These are phyloP conservation scores for Alternaria panax DNA, from an alignment of 2,329 filamentous ascomycete species.

Conservation along the genomic window DNA sequence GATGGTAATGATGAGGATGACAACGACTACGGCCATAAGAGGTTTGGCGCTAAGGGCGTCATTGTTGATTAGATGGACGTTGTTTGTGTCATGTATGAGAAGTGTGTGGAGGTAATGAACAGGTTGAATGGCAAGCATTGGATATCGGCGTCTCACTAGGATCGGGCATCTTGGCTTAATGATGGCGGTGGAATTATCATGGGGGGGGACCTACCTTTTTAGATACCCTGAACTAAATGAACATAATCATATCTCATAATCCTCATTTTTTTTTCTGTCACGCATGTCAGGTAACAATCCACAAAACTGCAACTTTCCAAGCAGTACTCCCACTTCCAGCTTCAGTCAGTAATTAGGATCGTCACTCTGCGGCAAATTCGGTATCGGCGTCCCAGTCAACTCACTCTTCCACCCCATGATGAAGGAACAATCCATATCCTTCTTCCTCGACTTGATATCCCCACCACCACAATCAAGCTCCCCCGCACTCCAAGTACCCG, in stretches of 20 bases:
- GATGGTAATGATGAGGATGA: conserved; percentile 30
- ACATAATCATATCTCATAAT: background rate
- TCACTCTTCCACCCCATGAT: conserved; percentile 15
- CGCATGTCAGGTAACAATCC: too few species aligned
- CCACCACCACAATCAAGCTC: background rate
- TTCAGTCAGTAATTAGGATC: background rate
- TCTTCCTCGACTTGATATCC: conserved; percentile 3
- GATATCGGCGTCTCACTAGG: background rate
- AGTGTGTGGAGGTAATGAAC: background rate
- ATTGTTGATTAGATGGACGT: conserved; percentile 23
- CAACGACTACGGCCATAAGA: conserved; percentile 1
- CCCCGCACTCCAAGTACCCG: conserved; percentile 8
- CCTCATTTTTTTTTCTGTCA: too few species aligned
- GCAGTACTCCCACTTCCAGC: too few species aligned
- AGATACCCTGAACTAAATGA: background rate
- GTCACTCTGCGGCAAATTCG: background rate
- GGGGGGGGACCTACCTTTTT: background rate
- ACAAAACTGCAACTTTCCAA: too few species aligned
- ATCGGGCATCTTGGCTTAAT: background rate
- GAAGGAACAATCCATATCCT: conserved; percentile 23
- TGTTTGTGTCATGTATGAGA: too few species aligned
- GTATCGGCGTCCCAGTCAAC: background rate
- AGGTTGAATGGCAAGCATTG: background rate
- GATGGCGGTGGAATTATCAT: background rate
- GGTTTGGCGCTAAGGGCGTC: conserved; percentile 25